Evolutionary conservation across 2,329 filamentous ascomycete genomes (phyloP).

Genomic region (Onygenales sp.): DNA sequence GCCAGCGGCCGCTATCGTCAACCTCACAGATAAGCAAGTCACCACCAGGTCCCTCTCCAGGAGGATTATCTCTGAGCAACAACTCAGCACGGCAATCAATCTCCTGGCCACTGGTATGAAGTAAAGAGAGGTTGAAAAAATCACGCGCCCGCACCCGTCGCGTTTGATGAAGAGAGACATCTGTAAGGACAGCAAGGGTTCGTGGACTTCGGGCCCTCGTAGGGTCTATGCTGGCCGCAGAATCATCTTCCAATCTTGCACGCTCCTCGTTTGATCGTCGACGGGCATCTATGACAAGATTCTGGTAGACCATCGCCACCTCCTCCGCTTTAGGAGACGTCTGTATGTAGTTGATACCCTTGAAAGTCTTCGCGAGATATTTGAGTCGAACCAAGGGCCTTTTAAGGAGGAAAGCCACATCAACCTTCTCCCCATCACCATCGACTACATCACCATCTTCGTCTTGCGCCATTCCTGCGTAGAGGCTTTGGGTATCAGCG

Average conservation of each 20-base stretch:
- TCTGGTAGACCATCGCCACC: constrained; percentile 56
- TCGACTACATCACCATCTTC: constrained; percentile 55
- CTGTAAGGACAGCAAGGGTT: constrained; percentile 61
- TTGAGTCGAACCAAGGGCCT: constrained; percentile 80
- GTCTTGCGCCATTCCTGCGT: constrained; percentile 48
- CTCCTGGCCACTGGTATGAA: constrained; percentile 81
- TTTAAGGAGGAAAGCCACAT: constrained; percentile 88
- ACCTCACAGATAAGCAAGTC: constrained; percentile 90
- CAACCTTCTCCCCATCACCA: constrained; percentile 75
- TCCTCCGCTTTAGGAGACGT: constrained; percentile 46
- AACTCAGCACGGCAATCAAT: constrained; percentile 84
- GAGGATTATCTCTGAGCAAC: constrained; percentile 69
- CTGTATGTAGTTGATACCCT: constrained; percentile 42
- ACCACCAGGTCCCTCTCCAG: constrained; percentile 57
- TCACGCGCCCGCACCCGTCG: constrained; percentile 85
- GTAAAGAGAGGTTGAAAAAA: constrained; percentile 73
- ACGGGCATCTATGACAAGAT: constrained; percentile 66
- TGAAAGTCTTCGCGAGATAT: constrained; percentile 74
- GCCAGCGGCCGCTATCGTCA: constrained; percentile 66
- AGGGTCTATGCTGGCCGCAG: constrained; percentile 73
- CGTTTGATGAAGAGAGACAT: constrained; percentile 61
- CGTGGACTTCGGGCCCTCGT: constrained; percentile 69
- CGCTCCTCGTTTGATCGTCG: constrained; percentile 64
- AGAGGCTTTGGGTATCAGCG: constrained; percentile 39
- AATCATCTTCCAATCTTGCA: constrained; percentile 71